A percentile compares a stretch with the other conserved stretches of the same genome.
phyloP scores from a whole-genome alignment of 495 filamentous ascomycete genomes.

The Hypomontagnella submonticulosa region DNA sequence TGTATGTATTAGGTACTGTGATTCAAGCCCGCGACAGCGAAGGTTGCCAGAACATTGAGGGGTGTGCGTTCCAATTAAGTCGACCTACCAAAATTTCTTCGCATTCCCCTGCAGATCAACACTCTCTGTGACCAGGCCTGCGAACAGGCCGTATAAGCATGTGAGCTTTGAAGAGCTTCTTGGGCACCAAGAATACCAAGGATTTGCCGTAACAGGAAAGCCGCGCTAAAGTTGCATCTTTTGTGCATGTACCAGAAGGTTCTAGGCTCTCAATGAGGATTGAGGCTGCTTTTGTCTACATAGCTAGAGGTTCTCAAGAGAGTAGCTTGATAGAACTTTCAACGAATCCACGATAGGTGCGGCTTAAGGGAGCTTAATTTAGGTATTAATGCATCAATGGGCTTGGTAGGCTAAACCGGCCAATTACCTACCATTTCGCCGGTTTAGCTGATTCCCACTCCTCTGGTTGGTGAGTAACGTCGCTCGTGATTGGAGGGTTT shows the following conservation, averaged over 20 bases:
- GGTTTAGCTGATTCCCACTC: conserved; percentile 17
- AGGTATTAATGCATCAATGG: conserved; percentile 39
- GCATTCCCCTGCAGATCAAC: conserved; percentile 27
- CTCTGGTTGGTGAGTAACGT: conserved; percentile 17
- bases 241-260: conserved; percentile 32
- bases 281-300: neutral
- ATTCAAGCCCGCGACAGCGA: neutral
- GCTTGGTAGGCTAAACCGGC: conserved; percentile 38
- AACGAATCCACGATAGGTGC: conserved; percentile 29
- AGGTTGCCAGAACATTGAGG: conserved; percentile 14
- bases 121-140: conserved; percentile 22
- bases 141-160: conserved; percentile 23
- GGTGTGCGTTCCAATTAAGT: conserved; percentile 27
- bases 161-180: conserved; percentile 25
- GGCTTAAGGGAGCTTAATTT: conserved; percentile 41
- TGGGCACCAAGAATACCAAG: conserved; percentile 32
- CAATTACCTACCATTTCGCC: conserved; percentile 36
- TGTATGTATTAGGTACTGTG: conserved; percentile 16
- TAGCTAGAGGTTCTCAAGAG: conserved; percentile 14
- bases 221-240: conserved; percentile 24
- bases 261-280: conserved; percentile 28
- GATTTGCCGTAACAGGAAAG: conserved; percentile 34
- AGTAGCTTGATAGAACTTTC: conserved; percentile 17
- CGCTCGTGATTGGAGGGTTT: conserved; percentile 20
- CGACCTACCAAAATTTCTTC: conserved; percentile 18